A percentile compares a stretch with the other conserved stretches of the same genome.
Evolutionary conservation across 495 filamentous ascomycete genomes (phyloP).

Genomic region (Aspergillus heteromorphus): DNA sequence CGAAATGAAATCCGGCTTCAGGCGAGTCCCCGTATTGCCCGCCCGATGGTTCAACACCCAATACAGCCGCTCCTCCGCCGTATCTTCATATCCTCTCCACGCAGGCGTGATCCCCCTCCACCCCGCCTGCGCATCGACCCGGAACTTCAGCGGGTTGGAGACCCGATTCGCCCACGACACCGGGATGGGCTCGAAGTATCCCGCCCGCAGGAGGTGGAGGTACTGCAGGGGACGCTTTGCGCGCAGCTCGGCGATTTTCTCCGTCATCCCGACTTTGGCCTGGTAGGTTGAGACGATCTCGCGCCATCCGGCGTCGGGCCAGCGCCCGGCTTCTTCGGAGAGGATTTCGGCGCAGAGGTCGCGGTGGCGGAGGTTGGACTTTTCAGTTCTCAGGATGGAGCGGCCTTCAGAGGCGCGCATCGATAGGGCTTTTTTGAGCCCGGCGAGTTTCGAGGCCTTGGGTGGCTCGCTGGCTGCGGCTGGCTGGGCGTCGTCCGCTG

Average conservation of each 20-base stretch:
- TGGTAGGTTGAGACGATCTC: conserved; percentile 36
- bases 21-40: conserved; percentile 16
- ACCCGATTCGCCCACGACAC: conserved; percentile 34
- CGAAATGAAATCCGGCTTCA: conserved; percentile 43
- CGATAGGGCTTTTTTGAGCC: not conserved
- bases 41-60: conserved; percentile 44
- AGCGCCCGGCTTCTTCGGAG: conserved; percentile 36
- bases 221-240: conserved; percentile 35
- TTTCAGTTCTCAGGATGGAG: not conserved
- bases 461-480: not conserved
- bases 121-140: conserved; percentile 36
- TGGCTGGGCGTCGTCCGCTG: not conserved
- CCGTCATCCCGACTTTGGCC: conserved; percentile 34
- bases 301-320: conserved; percentile 34
- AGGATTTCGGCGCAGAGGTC: conserved; percentile 32
- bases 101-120: conserved; percentile 45
- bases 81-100: conserved; percentile 44
- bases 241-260: conserved; percentile 35
- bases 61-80: conserved; percentile 44
- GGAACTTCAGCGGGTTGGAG: conserved; percentile 43
- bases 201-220: conserved; percentile 41
- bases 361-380: not conserved
- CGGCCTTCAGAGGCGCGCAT: not conserved
- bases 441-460: not conserved
- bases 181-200: conserved; percentile 47